Evolutionary conservation across 2,329 filamentous ascomycete genomes (phyloP), one percentile per base, ranked within the genome.

Genomic region (Pseudocercospora vitis): DNA sequence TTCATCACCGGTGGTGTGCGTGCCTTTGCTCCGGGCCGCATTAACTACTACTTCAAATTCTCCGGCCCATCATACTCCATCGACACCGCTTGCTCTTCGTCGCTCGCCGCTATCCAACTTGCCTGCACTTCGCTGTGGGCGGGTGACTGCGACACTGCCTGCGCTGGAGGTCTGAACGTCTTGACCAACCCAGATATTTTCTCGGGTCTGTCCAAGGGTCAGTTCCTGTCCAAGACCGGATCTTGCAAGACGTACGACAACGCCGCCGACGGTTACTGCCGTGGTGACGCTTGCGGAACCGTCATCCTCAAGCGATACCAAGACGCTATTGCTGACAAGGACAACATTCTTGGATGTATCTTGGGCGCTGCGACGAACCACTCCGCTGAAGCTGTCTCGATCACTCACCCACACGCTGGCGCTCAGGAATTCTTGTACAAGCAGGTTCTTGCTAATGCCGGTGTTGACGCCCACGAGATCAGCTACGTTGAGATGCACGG

Each of bases 401-500:
- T 95, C 65, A 94, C 89, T 0, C 87, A 89, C 53, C 90, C 90
- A 1, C 88, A 94, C 68, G 87, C 83, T 3, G 86, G 83, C 11
- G 86, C 87, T 0, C 90, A 95, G 70, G 83, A 87, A 9, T 76
- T 81, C 44, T 74, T 94, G 8, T 92, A 87, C 64, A 81, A 81
- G 52, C 78, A 82, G 32, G 84, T 94, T 23, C 77, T 94, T 1
- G 81, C 86, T 44, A 81, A 88, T 37, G 85, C 88, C 35, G 85
- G 86, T 54, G 80, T 94, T 18, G 85, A 91, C 64, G 86, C 89
- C 1, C 79, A 84, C 47, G 87, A 91, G 58, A 80, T 95, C 45
- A 84, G 84, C 70, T 95, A 92, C 65, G 85, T 95, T 7, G 90
- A 95, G 72, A 90, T 94, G 85, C 89, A 95, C 69, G 90, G 88